Conservation (phyloP, 805 yeast genomes). For the Yamadazyma kitorensis region DNA sequence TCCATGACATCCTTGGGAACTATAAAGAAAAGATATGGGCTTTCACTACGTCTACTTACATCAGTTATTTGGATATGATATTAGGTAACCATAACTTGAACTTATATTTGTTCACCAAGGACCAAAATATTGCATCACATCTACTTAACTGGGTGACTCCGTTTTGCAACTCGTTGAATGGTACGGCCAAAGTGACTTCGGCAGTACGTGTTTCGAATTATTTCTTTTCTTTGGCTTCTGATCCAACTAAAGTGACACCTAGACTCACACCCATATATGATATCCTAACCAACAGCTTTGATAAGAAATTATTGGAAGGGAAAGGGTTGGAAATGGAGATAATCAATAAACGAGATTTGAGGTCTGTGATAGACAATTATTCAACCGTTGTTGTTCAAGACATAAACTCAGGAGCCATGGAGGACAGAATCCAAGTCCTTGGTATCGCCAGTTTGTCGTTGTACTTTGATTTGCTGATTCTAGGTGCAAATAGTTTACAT, state of each 20-base stretch:
- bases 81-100: constrained; percentile 52
- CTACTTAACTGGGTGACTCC: constrained; percentile 37
- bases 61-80: constrained; percentile 57
- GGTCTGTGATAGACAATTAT: constrained; percentile 47
- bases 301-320: neutral
- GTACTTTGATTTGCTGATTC: constrained; percentile 44
- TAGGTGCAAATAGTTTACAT: constrained; percentile 24
- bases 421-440: constrained; percentile 8
- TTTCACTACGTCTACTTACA: constrained; percentile 45
- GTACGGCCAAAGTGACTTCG: constrained; percentile 3
- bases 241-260: neutral
- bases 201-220: constrained; percentile 4
- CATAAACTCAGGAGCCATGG: constrained; percentile 16
- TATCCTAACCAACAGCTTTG: constrained; percentile 2
- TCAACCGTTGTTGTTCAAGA: constrained; percentile 25
- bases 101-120: constrained; percentile 16
- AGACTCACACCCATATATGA: constrained; percentile 1
- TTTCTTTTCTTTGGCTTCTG: constrained; percentile 1
- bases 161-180: constrained; percentile 7
- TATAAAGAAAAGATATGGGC: constrained; percentile 54
- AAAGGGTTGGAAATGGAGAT: constrained; percentile 9
- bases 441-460: constrained; percentile 15
- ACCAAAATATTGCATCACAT: neutral
- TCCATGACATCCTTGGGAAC: constrained; percentile 42
- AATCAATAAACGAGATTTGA: constrained; percentile 43